Base-by-base conservation (phyloP, 116 monocot species). In the Zostera marina region DNA sequence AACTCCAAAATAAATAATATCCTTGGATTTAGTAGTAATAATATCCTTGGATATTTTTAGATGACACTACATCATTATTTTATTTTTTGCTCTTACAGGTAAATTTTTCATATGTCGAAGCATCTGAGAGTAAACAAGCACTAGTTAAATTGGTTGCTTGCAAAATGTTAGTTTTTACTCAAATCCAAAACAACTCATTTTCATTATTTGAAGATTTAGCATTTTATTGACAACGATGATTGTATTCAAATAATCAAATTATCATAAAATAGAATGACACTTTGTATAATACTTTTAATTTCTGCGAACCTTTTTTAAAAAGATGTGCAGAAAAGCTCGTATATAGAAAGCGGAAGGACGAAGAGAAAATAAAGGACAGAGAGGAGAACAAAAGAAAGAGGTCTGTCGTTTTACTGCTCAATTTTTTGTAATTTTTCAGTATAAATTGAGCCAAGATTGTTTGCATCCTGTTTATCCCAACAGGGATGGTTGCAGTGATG, bases 251-350 rank as follows among this genome's bases (percentile, higher is more conserved):
- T 17, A 19, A 49, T 49, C 16, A 49, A 49, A 40, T 41, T 14
- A 9, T 32, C 16, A 8, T 42, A 49, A 19, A 19, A 20, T 15
- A 6, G 20, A 49, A 20, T 16, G 8, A 9, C 49, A 49, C 5
- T 2, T 49, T 20, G n/a, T 19, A 16, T 48, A 8, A 16, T 48
- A 7, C 20, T 17, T 8, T 49, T 49, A 7, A 17, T 7, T 17
- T 17, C n/a, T 15, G 38, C 6, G 13, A 38, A 16, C 14, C 26
- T 23, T 60, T 65, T 53, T 48, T 58, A 44, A 65, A 68, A 82
- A 91, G 85, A 68, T 91, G 91, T 77, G 91, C 85, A 82, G 91
- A 85, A 71, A 91, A 91, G 61, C 85, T 91, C 63, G 75, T 77
- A 52, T 85, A 91, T 72, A 91, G 73, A 66, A 85, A 70, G 65